phyloP scores from a whole-genome alignment of 495 filamentous ascomycete species.

The Xylaria flabelliformis region DNA sequence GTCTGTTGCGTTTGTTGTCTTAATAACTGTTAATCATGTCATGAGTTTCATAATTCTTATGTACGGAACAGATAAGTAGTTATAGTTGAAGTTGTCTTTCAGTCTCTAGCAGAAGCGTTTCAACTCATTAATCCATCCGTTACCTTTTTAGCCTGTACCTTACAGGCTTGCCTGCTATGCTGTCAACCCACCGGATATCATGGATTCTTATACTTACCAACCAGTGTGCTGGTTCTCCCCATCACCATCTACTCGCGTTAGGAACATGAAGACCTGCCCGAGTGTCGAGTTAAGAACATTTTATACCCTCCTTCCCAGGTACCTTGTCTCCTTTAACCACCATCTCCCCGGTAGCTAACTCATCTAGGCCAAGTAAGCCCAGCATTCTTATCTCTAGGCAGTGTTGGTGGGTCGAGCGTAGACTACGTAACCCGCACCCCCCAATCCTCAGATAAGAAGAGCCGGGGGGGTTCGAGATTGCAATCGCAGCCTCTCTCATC shows the following conservation, averaged over 20 bases:
- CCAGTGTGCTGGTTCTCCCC: neutral
- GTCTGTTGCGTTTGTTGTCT: neutral
- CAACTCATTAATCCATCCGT: neutral
- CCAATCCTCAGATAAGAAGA: conserved; percentile 17
- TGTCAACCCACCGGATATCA: neutral
- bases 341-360: conserved; percentile 2
- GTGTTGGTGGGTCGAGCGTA: conserved; percentile 11
- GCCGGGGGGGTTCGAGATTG: conserved; percentile 3
- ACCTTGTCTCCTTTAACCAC: neutral
- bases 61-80: neutral
- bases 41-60: neutral
- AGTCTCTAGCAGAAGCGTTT: neutral
- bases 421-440: conserved; percentile 6
- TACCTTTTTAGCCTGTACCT: neutral
- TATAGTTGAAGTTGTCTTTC: neutral
- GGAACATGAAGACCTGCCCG: neutral
- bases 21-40: neutral
- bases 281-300: neutral
- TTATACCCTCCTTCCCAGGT: conserved; percentile 11
- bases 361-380: neutral
- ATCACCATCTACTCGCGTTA: neutral
- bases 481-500: conserved; percentile 19
- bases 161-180: neutral
- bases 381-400: conserved; percentile 19
- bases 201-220: neutral